Evolutionary conservation across 441 rosid species (phyloP), one percentile per base, ranked within the genome.

Genomic region (Populus hybrid): DNA sequence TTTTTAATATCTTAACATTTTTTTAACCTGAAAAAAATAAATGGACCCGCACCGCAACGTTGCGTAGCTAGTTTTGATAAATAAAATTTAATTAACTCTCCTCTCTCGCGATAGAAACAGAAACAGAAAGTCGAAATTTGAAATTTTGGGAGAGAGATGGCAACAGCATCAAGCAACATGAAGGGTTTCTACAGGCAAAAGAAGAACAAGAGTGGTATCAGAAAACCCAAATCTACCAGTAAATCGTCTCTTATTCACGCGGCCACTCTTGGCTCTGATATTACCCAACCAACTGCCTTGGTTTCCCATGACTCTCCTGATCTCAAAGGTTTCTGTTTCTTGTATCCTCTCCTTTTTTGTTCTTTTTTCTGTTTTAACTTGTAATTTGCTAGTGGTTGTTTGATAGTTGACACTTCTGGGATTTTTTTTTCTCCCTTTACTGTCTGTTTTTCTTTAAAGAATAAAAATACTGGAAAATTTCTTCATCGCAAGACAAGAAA

Each of bases 181-280:
- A 87, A 88, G 88, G 88, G 86, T 71, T 88, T 87, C 84, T 92
- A 86, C 88, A 82, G 81, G 87, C 93, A 91, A 59, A 89, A 73
- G 69, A 91, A 91, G 74, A n/a, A 29, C 31, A 29, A 29, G 31
- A 29, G 36, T 33, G 75, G 83, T 35, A 79, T 76, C 61, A 14
- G 76, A 16, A 83, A 76, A 63, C 21, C 79, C 26, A 24, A 73
- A 28, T 73, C 83, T 29, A 29, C 31, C 31, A 29, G 3, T 2
- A 86, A 69, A 75, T 78, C 66, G 65, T 63, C 90, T 18, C 82
- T 84, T 20, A 78, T 76, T 71, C 81, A 76, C 66, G 85, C 87
- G 9, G 85, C 86, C 56, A 50, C 85, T 64, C 68, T 82, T 7
- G 87, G 84, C 64, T 82, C 89, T 75, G 83, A 78, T 73, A 79